Percentiles rank a stretch among this genome's conserved stretches.
Evolutionary conservation across 2,329 filamentous ascomycete genomes (phyloP).

Genomic region (Aureobasidium uvarum): DNA sequence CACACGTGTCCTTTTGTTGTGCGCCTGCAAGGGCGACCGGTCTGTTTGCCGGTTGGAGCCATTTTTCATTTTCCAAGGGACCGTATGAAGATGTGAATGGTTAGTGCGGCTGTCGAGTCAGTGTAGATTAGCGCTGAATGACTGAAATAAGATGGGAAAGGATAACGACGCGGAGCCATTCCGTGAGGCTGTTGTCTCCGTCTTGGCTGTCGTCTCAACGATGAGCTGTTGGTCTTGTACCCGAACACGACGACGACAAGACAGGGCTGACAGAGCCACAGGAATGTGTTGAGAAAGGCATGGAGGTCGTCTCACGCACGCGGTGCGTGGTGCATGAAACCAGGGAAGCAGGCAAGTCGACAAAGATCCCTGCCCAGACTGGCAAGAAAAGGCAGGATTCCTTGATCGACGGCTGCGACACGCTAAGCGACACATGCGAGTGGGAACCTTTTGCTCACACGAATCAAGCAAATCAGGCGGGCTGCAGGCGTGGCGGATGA

Average conservation of each 20-base stretch:
- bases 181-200: neutral
- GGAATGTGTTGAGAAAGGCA: constrained; percentile 5
- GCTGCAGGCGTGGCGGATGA: constrained; percentile 26
- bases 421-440: constrained; percentile 23
- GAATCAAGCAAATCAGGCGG: constrained; percentile 26
- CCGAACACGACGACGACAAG: neutral
- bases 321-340: constrained; percentile 5
- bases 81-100: neutral
- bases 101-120: constrained; percentile 23
- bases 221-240: neutral
- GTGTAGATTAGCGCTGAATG: constrained; percentile 2
- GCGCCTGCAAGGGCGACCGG: constrained; percentile 9
- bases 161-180: constrained; percentile 6
- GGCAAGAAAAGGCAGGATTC: constrained; percentile 16
- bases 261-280: neutral
- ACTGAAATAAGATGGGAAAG: constrained; percentile 8
- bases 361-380: constrained; percentile 21
- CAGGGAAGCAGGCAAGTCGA: constrained; percentile 17
- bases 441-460: constrained; percentile 12
- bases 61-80: neutral
- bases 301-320: constrained; percentile 6
- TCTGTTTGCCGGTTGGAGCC: constrained; percentile 5
- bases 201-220: constrained; percentile 2
- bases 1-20: constrained; percentile 8
- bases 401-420: constrained; percentile 21